Evolutionary conservation across 1,284 basidiomycete species (phyloP), one percentile per base, ranked within the genome.

Genomic region (Trichosporon ovoides): DNA sequence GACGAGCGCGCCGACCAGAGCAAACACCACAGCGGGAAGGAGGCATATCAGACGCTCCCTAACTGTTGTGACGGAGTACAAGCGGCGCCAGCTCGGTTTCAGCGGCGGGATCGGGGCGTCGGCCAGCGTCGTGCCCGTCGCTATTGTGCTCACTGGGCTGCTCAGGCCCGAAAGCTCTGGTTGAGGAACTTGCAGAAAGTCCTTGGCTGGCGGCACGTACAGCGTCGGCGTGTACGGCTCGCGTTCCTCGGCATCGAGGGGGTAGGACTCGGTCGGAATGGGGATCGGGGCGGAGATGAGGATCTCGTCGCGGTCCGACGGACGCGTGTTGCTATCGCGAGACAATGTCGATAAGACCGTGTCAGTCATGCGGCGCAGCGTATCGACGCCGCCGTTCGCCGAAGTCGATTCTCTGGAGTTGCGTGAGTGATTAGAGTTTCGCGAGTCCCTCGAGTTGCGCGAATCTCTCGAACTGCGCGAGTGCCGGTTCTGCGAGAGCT

Each of bases 21-120:
- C 88, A 24, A 85, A 81, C 43, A 84, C 18, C 54, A 88, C 66
- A 3, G 88, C 91, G 1, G 94, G 94, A 53, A 94, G 77, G 60
- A 91, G 80, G 22, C 81, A 64, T 51, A 84, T 67, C 24, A 76
- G 5, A 57, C 82, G 68, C 66, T 89, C 84, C 48, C 80, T 80
- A 24, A 77, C 72, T 1, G 84, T 79, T 57, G 87, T 79, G 57
- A 86, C 80, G 35, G 84, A 84, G 75, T 88, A 90, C 51, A 91
- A 81, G 18, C 85, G 82, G 50, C 79, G 71, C 61, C 85, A 76
- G 1, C 82, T 80, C 1, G 85, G 83, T 52, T 71, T 62, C 7
- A 82, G 79, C 2, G 78, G 72, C 1, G 54, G 49, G 2, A 22
- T 33, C n/a, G 40, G 48, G 11, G 55, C 36, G 14, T 48, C 43